Base-by-base conservation (phyloP, 768 basidiomycete species). In the Lactarius psammicola region DNA sequence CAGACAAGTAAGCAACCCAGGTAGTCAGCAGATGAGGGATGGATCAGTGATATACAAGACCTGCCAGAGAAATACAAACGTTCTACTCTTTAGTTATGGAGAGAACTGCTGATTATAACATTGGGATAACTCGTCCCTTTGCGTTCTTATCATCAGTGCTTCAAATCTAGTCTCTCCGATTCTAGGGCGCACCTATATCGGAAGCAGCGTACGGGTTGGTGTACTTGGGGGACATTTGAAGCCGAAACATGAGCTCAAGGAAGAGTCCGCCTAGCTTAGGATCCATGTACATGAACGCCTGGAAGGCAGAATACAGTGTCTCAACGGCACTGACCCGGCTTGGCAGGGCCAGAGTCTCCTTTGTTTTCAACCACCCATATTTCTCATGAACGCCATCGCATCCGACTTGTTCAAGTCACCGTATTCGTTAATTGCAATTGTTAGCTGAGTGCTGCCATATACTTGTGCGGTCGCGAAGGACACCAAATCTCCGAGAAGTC, bases 401-500 rank as follows among this genome's bases (percentile, higher is more conserved):
- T 86, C 84, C 18, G 68, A 75, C 0, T 79, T 79, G 70, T 86
- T 85, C 75, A 79, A 84, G 8, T 78, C 75, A 4, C 84, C 83
- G 66, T 79, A 72, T 33, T 71, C 70, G 28, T 76, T 80, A 65
- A 80, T n/a, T n/a, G n/a, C n/a, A n/a, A n/a, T n/a, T n/a, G n/a
- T n/a, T n/a, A n/a, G n/a, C n/a, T n/a, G n/a, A n/a, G n/a, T n/a
- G n/a, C n/a, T n/a, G n/a, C n/a, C n/a, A n/a, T n/a, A n/a, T n/a
- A n/a, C n/a, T n/a, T n/a, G n/a, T n/a, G n/a, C n/a, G n/a, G n/a
- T 76, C 4, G 85, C 84, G 23, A 86, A 74, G 17, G 78, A 81
- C 6, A 84, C 81, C n/a, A 86, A 67, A 7, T 75, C 76, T 28
- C 84, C 81, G 67, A 87, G 86, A 49, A 81, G 79, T 18, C 75